phyloP scores from a whole-genome alignment of 2,329 filamentous ascomycete species.

The Alternaria brassicicola region DNA sequence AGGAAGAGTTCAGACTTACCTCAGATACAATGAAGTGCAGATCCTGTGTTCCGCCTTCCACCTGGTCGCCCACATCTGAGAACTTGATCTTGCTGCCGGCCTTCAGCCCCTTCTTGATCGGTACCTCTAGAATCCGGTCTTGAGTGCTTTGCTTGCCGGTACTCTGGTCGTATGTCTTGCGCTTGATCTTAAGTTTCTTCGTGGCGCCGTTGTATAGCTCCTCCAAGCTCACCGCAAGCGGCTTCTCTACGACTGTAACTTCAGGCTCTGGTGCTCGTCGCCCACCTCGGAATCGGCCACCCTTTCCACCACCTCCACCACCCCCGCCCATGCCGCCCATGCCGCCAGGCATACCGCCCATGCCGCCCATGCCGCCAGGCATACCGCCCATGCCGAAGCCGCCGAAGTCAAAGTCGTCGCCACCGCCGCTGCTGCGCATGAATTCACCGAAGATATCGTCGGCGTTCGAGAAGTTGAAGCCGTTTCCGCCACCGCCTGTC shows the following conservation, averaged over 20 bases:
- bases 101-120: constrained; percentile 94
- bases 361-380: constrained; percentile 35
- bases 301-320: constrained; percentile 52
- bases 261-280: constrained; percentile 71
- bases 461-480: constrained; percentile 84
- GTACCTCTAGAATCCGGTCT: constrained; percentile 90
- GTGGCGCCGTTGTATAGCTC: constrained; percentile 85
- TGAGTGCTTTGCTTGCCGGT: constrained; percentile 83
- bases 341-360: constrained; percentile 47
- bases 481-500: constrained; percentile 61
- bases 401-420: constrained; percentile 58
- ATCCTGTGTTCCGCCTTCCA: constrained; percentile 94
- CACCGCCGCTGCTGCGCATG: constrained; percentile 64
- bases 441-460: constrained; percentile 88
- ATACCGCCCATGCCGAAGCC: constrained; percentile 49
- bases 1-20: constrained; percentile 61
- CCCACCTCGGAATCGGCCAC: constrained; percentile 47
- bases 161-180: constrained; percentile 85
- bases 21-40: constrained; percentile 93
- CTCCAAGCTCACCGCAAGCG: constrained; percentile 80
- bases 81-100: constrained; percentile 99
- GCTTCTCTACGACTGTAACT: constrained; percentile 87
- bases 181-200: constrained; percentile 98
- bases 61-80: constrained; percentile 94
- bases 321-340: constrained; percentile 55